These are phyloP conservation scores for Linum tenue DNA, from an alignment of 345 rosid species.

Conservation along the genomic window DNA sequence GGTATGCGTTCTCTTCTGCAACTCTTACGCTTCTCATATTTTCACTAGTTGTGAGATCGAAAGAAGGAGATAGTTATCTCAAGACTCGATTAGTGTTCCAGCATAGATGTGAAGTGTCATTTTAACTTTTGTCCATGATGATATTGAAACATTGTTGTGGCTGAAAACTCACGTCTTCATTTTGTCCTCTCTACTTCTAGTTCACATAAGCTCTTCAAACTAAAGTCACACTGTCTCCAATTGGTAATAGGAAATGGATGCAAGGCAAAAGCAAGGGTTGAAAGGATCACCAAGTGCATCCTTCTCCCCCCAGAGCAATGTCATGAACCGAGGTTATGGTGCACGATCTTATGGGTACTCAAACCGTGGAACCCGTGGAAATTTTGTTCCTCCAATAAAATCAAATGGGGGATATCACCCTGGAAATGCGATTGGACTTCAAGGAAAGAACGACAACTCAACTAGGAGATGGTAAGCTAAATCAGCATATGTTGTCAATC, in stretches of 20 bases:
- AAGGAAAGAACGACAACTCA: conserved; percentile 80
- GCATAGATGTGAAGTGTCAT: not conserved
- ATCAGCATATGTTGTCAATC: not conserved
- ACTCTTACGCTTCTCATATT: not conserved
- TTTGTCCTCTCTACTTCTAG: too few relatives aligned
- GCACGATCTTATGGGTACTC: conserved; percentile 46
- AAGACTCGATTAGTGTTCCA: not conserved
- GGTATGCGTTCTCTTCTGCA: conserved; percentile 33
- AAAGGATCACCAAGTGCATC: conserved; percentile 50
- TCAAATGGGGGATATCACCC: conserved; percentile 42
- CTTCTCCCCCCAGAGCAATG: conserved; percentile 54
- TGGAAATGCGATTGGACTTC: conserved; percentile 52
- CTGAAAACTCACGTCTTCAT: not conserved
- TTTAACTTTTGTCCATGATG: not conserved
- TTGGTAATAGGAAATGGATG: conserved; percentile 67
- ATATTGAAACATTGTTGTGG: not conserved
- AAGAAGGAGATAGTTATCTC: too few relatives aligned
- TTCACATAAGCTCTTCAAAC: not conserved
- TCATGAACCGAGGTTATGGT: conserved; percentile 46
- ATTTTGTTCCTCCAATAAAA: conserved; percentile 82
- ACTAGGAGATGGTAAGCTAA: conserved; percentile 66
- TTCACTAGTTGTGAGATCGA: not conserved
- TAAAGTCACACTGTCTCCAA: conserved; percentile 8
- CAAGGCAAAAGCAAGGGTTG: conserved; percentile 53
- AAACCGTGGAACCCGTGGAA: conserved; percentile 72